Evolutionary conservation across 129 eudicot species (phyloP).

Genomic region (Sambucus nigra): DNA sequence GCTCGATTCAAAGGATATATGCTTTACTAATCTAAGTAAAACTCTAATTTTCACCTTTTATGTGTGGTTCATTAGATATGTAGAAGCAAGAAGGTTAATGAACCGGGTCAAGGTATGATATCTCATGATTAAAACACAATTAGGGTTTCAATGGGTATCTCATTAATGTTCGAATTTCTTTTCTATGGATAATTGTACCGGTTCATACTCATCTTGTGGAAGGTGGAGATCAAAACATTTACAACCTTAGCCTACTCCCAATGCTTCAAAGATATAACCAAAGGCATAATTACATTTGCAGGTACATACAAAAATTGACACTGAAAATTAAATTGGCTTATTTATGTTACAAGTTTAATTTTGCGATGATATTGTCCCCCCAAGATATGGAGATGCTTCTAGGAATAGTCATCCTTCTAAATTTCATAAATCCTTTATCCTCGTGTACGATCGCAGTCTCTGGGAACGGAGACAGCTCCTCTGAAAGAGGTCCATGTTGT

Average conservation of each 20-base stretch:
- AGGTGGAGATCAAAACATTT: slow-evolving; percentile 56
- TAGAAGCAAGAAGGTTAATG: slow-evolving; percentile 81
- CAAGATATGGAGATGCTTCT: slow-evolving; percentile 42
- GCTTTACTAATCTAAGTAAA: neutral
- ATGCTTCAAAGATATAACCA: slow-evolving; percentile 65
- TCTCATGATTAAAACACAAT: no score
- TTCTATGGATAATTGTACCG: slow-evolving; percentile 14
- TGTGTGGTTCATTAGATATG: slow-evolving; percentile 51
- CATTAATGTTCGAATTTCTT: neutral
- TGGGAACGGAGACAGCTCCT: no score
- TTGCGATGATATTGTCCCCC: neutral
- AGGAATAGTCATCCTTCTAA: slow-evolving; percentile 29
- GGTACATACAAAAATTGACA: slow-evolving; percentile 22
- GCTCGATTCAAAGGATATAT: neutral
- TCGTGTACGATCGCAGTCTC: no score
- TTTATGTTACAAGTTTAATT: neutral
- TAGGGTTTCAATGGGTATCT: no score
- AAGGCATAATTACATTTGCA: slow-evolving; percentile 24
- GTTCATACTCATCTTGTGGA: slow-evolving; percentile 46
- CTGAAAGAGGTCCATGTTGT: slow-evolving; percentile 31
- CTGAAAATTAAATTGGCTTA: neutral
- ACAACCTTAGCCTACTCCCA: slow-evolving; percentile 67
- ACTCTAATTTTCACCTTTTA: slow-evolving; percentile 2
- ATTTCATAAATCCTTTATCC: no score
- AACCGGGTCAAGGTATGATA: slow-evolving; percentile 53